phyloP scores from a whole-genome alignment of 768 basidiomycete genomes.

The Porphyrellus cyaneotinctus region DNA sequence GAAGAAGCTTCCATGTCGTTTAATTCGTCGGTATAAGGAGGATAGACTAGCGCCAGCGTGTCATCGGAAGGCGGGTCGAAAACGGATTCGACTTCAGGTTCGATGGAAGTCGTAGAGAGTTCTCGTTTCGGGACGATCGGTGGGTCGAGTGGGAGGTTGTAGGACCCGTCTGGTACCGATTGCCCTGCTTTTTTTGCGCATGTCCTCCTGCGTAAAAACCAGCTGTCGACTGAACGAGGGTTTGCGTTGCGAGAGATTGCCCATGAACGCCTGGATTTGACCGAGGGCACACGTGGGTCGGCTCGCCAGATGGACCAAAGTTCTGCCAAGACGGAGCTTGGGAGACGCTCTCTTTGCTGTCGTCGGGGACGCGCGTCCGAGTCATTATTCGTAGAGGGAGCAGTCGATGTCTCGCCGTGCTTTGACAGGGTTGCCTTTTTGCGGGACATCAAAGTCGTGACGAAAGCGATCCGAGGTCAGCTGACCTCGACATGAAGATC shows the following conservation, averaged over 20 bases:
- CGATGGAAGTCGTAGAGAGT: slow-evolving; percentile 1
- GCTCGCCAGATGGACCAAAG: slow-evolving; percentile 30
- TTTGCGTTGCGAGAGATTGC: slow-evolving; percentile 20
- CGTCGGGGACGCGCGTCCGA: slow-evolving; percentile 1
- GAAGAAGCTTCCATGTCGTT: slow-evolving; percentile 19
- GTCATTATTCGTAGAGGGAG: not conserved
- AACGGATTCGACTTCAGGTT: not conserved
- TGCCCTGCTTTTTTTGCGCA: slow-evolving; percentile 23
- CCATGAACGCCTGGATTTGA: slow-evolving; percentile 27
- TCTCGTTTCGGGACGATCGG: slow-evolving; percentile 8
- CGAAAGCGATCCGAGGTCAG: slow-evolving; percentile 1
- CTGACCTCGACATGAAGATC: slow-evolving; percentile 1
- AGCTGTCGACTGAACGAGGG: slow-evolving; percentile 19
- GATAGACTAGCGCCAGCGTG: slow-evolving; percentile 18
- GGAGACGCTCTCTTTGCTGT: slow-evolving; percentile 10
- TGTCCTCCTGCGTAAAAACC: slow-evolving; percentile 26
- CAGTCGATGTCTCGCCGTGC: not conserved
- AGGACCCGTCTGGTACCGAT: slow-evolving; percentile 16
- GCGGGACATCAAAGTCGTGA: slow-evolving; percentile 11
- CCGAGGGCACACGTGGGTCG: slow-evolving; percentile 27
- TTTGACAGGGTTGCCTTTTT: slow-evolving; percentile 1
- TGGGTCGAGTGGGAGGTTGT: slow-evolving; percentile 19
- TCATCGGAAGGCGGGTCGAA: slow-evolving; percentile 23
- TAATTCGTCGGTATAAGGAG: not conserved
- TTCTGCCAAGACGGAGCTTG: slow-evolving; percentile 14